Base-by-base conservation (phyloP, 192 early-diverging fungal genomes). In the Paraglomus brasilianum region DNA sequence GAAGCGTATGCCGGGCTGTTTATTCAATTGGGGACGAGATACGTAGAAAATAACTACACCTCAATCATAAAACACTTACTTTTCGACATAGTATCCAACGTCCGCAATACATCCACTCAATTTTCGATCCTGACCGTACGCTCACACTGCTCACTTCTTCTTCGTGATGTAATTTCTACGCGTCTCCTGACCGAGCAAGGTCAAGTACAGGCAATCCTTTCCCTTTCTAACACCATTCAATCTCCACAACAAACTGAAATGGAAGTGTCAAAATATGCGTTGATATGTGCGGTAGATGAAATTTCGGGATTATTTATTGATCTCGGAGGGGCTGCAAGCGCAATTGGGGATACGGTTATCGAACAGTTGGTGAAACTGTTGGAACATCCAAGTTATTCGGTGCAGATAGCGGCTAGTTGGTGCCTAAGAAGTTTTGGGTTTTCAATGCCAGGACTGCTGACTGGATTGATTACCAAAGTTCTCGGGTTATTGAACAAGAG, bases 1-100 rank as follows among this genome's bases (percentile, higher is more conserved):
- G 91, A 96, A 69, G 80, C 87, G 5, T 96, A 95, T 77, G 84
- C 89, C 0, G 79, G 84, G 1, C 67, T 95, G 2, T 87, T 94
- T 50, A 77, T 85, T 40, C 76, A 86, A 68, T 80, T 94, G 5
- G 95, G 94, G 15, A 73, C 85, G 1, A 72, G 74, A 4, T 85
- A 87, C 49, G 83, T 94, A 4, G 93, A 92, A 68, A 49, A 75
- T 15, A 86, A 99, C 66, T 96, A 95, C 67, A 66, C 80, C 0
- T 47, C 68, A 5, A 90, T 97, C 69, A 61, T 83, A 8, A 85
- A 80, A 38, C 91, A 93, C 61, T 58, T 95, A 5, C 69, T 93
- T 15, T 73, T 81, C 5, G 88, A 86, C 14, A 59, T 93, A 61
- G 76, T 86, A 0, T 74, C 81, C 0, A 77, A 84, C 13, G 70